phyloP scores from a whole-genome alignment of 306 rosid genomes.

The Amphicarpaea edgeworthii region DNA sequence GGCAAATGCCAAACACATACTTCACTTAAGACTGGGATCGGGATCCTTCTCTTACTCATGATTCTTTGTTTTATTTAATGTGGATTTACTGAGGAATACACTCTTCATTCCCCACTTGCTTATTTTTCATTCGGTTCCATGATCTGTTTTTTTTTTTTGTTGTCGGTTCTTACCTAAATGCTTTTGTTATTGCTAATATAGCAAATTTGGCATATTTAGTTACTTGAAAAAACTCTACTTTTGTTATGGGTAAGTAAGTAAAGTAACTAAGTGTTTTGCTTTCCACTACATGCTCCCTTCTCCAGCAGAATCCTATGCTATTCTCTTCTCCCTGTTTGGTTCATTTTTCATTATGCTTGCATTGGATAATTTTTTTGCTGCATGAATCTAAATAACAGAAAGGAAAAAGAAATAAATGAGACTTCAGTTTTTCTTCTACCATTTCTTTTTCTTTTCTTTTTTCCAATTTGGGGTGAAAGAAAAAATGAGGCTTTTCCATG shows the following conservation, averaged over 20 bases:
- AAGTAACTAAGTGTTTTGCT: background rate
- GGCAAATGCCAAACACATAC: constrained; percentile 23
- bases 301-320: constrained; percentile 10
- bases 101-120: constrained; percentile 20
- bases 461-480: background rate
- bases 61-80: background rate
- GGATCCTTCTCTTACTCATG: constrained; percentile 5
- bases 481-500: background rate
- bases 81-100: background rate
- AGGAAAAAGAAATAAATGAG: background rate
- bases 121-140: background rate
- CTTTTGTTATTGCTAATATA: background rate
- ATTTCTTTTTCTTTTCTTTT: background rate
- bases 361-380: constrained; percentile 3
- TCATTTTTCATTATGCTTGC: constrained; percentile 24
- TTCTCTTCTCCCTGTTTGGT: constrained; percentile 2
- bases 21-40: constrained; percentile 32
- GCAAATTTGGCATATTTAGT: constrained; percentile 7
- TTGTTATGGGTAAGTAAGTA: constrained; percentile 17
- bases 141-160: constrained; percentile 13
- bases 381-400: background rate
- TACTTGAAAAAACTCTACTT: constrained; percentile 21
- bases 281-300: constrained; percentile 8
- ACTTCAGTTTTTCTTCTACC: background rate
- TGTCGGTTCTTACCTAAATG: background rate